Evolutionary conservation across 805 yeast species (phyloP).

Genomic region (Spathaspora passalidarum): DNA sequence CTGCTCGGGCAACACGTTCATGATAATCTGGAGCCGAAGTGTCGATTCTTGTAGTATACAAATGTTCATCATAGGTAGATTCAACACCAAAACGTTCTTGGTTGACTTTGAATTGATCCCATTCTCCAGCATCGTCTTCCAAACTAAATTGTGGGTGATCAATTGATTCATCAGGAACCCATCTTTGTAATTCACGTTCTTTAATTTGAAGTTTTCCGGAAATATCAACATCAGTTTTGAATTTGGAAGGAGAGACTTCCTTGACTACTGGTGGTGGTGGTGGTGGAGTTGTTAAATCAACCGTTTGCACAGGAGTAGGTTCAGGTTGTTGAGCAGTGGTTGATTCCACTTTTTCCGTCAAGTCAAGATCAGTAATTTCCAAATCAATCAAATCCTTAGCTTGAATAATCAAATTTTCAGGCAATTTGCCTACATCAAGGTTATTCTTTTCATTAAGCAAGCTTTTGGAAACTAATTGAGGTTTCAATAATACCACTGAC

Average conservation of each 20-base stretch:
- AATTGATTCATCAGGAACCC: slow-evolving; percentile 68
- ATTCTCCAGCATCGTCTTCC: slow-evolving; percentile 42
- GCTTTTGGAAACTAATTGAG: slow-evolving; percentile 36
- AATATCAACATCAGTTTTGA: slow-evolving; percentile 86
- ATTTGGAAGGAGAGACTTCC: slow-evolving; percentile 22
- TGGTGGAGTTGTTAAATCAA: background rate
- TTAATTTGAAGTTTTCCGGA: slow-evolving; percentile 45
- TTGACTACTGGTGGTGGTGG: background rate
- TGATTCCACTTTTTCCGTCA: slow-evolving; percentile 14
- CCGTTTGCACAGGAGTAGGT: background rate
- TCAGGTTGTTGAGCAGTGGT: background rate
- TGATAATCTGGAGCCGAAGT: slow-evolving; percentile 70
- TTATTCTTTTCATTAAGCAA: slow-evolving; percentile 24
- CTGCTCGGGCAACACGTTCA: slow-evolving; percentile 66
- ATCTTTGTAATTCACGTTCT: slow-evolving; percentile 75
- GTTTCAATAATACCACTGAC: slow-evolving; percentile 54
- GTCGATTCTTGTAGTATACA: slow-evolving; percentile 78
- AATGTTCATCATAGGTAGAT: slow-evolving; percentile 78
- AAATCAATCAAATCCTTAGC: slow-evolving; percentile 52
- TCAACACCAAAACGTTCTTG: slow-evolving; percentile 84
- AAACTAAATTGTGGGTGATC: slow-evolving; percentile 22
- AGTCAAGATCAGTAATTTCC: slow-evolving; percentile 40
- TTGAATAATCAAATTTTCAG: slow-evolving; percentile 43
- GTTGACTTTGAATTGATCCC: slow-evolving; percentile 97
- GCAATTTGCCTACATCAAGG: slow-evolving; percentile 32